Conservation (phyloP, 495 filamentous ascomycete species). For the Staphylotrichum tortipilum region DNA sequence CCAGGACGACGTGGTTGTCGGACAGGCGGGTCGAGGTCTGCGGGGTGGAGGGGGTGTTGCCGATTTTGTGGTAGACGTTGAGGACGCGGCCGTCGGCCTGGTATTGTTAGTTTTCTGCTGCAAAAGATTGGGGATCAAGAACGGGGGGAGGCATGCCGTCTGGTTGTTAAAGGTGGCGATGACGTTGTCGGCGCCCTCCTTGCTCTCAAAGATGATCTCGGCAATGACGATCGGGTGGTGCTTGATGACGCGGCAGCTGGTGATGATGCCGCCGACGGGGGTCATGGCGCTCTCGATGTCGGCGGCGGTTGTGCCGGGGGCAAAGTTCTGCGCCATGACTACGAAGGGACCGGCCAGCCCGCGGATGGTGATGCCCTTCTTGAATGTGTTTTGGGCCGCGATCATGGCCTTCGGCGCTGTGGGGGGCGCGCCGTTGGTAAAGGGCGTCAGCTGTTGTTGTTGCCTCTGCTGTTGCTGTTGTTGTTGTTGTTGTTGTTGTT, state of each 20-base stretch:
- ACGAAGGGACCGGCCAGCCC: slow-evolving; percentile 73
- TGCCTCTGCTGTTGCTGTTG: slow-evolving; percentile 11
- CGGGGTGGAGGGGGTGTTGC: slow-evolving; percentile 11
- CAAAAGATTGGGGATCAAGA: neutral
- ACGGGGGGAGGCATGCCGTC: slow-evolving; percentile 49
- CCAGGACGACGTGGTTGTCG: slow-evolving; percentile 6
- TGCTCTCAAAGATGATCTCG: slow-evolving; percentile 74
- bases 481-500: slow-evolving; percentile 16
- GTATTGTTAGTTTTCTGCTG: slow-evolving; percentile 2
- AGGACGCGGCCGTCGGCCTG: slow-evolving; percentile 83
- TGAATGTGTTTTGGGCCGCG: neutral
- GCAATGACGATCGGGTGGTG: slow-evolving; percentile 70
- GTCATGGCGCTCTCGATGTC: slow-evolving; percentile 86
- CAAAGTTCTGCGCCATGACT: slow-evolving; percentile 85
- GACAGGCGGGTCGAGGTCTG: neutral
- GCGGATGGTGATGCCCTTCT: slow-evolving; percentile 61
- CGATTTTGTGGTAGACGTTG: slow-evolving; percentile 60
- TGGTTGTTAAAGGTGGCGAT: slow-evolving; percentile 82
- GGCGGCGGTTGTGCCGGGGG: slow-evolving; percentile 82
- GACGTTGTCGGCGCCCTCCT: slow-evolving; percentile 66
- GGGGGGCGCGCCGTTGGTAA: neutral
- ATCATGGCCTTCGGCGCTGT: slow-evolving; percentile 4
- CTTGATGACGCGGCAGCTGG: slow-evolving; percentile 62
- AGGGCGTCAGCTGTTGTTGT: no score
- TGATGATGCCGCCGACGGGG: slow-evolving; percentile 59